These are phyloP conservation scores for Wickerhamiella nectarea DNA, from an alignment of 805 yeast species.

Conservation along the genomic window DNA sequence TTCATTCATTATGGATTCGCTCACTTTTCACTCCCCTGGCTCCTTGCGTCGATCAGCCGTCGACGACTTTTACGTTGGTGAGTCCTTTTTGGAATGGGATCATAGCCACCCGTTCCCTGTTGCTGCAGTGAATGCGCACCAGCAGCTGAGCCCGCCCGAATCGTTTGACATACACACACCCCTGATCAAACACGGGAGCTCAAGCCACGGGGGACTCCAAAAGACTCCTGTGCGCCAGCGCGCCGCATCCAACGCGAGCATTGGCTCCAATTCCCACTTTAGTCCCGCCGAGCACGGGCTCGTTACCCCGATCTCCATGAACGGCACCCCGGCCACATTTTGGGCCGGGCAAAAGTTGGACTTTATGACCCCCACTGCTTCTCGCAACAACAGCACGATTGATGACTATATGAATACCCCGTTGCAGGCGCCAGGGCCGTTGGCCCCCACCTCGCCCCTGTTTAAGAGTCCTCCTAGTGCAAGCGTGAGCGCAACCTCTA, in stretches of 20 bases:
- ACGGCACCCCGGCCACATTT: slow-evolving; percentile 6
- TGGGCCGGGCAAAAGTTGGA: slow-evolving; percentile 10
- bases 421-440: slow-evolving; percentile 11
- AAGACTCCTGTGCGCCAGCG: slow-evolving; percentile 10
- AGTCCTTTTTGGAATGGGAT: slow-evolving; percentile 8
- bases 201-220: neutral
- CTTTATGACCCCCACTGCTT: slow-evolving; percentile 9
- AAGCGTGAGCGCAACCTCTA: neutral
- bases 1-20: slow-evolving; percentile 6
- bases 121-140: neutral
- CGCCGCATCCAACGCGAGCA: slow-evolving; percentile 2
- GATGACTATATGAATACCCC: slow-evolving; percentile 11
- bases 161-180: slow-evolving; percentile 1
- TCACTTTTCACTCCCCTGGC: slow-evolving; percentile 5
- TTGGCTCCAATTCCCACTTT: neutral
- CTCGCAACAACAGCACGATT: neutral
- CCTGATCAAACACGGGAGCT: neutral
- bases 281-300: slow-evolving; percentile 4
- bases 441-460: slow-evolving; percentile 4
- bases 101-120: neutral
- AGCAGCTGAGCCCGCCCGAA: slow-evolving; percentile 6
- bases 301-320: slow-evolving; percentile 9
- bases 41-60: slow-evolving; percentile 4
- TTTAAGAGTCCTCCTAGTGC: slow-evolving; percentile 1
- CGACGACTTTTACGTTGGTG: neutral